phyloP scores from a whole-genome alignment of 148 eudicot genomes.

The Rhododendron kiyosumense region DNA sequence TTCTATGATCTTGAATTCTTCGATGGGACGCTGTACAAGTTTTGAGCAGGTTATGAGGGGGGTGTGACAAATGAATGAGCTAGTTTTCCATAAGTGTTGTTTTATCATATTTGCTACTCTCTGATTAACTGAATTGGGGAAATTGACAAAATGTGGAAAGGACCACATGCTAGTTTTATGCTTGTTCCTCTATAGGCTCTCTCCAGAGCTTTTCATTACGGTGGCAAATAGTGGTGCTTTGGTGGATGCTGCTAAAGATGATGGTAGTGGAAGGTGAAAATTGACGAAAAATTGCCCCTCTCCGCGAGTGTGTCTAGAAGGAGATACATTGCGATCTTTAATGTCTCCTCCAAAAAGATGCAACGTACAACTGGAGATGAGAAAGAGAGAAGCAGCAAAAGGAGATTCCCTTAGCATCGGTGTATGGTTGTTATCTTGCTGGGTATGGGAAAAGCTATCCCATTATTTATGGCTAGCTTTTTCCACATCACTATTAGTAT shows the following conservation, averaged over 20 bases:
- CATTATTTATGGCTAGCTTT: not conserved
- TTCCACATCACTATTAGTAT: not conserved
- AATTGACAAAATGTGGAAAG: not conserved
- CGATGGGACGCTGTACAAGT: not conserved
- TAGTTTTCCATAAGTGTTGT: not conserved
- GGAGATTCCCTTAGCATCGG: not conserved
- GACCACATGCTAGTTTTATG: not conserved
- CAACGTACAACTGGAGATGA: not conserved
- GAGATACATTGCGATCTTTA: not conserved
- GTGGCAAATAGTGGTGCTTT: not conserved
- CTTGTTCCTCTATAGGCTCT: not conserved
- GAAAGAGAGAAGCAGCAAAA: not conserved
- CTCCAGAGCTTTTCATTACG: not conserved
- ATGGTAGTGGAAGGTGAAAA: not conserved
- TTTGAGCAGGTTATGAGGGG: not conserved
- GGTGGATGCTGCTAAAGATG: not conserved
- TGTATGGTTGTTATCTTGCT: not conserved
- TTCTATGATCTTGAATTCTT: not conserved
- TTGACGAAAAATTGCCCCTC: not conserved
- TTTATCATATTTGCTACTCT: not conserved
- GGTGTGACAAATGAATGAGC: not conserved
- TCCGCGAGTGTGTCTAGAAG: not conserved
- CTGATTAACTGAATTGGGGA: not conserved
- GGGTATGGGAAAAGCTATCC: not conserved
- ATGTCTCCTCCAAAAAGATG: not conserved